Evolutionary conservation across 768 basidiomycete genomes (phyloP).

Genomic region (Mycena rebaudengoi): DNA sequence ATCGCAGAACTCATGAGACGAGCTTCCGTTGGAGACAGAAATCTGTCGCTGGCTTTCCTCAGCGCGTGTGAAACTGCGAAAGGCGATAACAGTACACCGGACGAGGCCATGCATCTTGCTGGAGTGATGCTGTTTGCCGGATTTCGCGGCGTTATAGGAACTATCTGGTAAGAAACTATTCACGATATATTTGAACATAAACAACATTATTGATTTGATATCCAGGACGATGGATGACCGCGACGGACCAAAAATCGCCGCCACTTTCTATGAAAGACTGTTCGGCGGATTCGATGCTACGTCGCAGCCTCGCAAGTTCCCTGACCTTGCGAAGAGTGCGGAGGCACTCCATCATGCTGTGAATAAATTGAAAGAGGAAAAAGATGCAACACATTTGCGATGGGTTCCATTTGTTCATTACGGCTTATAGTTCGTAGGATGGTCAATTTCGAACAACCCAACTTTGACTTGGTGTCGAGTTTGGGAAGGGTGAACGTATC

Average conservation of each 20-base stretch:
- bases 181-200: background rate
- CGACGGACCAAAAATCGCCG: conserved; percentile 5
- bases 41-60: conserved; percentile 10
- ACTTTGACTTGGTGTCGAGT: too few relatives aligned
- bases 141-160: conserved; percentile 3
- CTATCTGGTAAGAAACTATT: conserved; percentile 9
- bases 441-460: too few relatives aligned
- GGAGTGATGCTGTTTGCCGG: conserved; percentile 6
- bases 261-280: background rate
- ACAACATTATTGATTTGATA: background rate
- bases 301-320: background rate
- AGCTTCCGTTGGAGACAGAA: background rate
- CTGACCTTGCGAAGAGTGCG: background rate
- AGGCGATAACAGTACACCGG: background rate
- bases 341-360: conserved; percentile 7
- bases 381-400: background rate
- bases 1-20: conserved; percentile 6
- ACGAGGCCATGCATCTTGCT: background rate
- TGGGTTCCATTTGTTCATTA: conserved; percentile 13
- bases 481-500: too few relatives aligned
- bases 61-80: conserved; percentile 8
- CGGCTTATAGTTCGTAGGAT: background rate
- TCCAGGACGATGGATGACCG: background rate
- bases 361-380: conserved; percentile 1
- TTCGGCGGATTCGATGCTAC: background rate